Conservation (phyloP, 768 basidiomycete species). For the Pleurotus djamor region DNA sequence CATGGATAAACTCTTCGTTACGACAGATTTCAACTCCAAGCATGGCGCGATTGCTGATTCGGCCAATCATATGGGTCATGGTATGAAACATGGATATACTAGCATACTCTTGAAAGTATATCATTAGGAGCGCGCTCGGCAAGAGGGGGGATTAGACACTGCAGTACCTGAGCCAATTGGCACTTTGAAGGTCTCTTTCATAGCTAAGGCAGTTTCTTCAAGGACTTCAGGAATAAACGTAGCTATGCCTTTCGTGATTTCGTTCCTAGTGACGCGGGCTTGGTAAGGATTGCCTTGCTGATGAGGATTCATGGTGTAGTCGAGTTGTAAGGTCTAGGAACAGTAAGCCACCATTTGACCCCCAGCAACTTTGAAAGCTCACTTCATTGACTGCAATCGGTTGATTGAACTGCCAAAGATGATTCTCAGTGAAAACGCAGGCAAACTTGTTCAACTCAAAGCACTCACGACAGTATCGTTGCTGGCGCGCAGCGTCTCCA, state of each 20-base stretch:
- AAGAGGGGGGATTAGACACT: conserved; percentile 4
- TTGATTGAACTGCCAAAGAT: background rate
- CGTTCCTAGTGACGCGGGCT: conserved; percentile 8
- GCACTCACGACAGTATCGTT: background rate
- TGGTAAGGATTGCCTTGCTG: background rate
- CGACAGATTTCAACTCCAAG: conserved; percentile 14
- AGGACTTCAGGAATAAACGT: conserved; percentile 12
- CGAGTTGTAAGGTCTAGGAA: conserved; percentile 4
- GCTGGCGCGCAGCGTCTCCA: background rate
- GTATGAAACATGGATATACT: conserved; percentile 10
- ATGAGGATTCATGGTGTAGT: background rate
- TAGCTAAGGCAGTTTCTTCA: conserved; percentile 11
- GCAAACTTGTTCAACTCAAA: background rate
- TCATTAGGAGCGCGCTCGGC: background rate
- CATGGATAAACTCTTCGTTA: conserved; percentile 12
- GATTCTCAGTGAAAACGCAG: background rate
- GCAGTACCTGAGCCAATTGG: background rate
- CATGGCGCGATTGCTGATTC: conserved; percentile 16
- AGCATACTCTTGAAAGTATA: background rate
- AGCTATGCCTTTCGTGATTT: conserved; percentile 12
- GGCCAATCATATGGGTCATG: conserved; percentile 13
- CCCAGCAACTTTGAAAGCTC: background rate
- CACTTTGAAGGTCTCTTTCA: conserved; percentile 4
- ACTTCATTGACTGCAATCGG: background rate
- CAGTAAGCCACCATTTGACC: conserved; percentile 10